Evolutionary conservation across 306 rosid genomes (phyloP), one percentile per base, ranked within the genome.

Genomic region (Myrica gale): DNA sequence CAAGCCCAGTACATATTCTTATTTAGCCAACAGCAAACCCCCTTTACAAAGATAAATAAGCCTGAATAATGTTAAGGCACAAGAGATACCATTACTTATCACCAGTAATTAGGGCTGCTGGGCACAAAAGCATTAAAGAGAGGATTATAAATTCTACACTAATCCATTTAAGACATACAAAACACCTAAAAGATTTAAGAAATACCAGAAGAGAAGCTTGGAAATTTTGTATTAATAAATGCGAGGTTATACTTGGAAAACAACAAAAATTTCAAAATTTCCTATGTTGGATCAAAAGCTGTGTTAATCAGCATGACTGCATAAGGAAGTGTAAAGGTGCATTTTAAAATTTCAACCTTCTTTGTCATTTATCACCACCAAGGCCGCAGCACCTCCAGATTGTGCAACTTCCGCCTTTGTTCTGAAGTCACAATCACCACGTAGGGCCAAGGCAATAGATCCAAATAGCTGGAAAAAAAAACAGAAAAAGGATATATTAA

Each of bases 381-480:
- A 51, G 44, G 80, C 92, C 41, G 72, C 74, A 76, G 98, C 99
- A 73, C 98, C 97, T 73, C 76, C 90, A 1, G 88, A 82, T 77
- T 90, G 87, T 60, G 92, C 97, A 42, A 81, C 44, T 68, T 71
- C 65, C 39, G 97, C 99, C 84, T 96, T 96, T 43, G 50, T 53
- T 9, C 91, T 70, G 86, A 88, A 96, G 86, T 96, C 99, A 76
- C 99, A 96, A 39, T 39, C 87, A 73, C 99, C 99, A 23, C 99
- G 98, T 12, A 8, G 53, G 13, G 92, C 79, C 79, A 96, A 55
- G 85, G 86, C 90, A 84, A 87, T 77, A 60, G 92, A 83, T 32
- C 97, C 91, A 74, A 90, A 85, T 83, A 92, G 73, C 98, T 96
- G 83, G 78, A 83, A 52, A n/a, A 41, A 55, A 48, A n/a, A 32